Percentiles rank a stretch among this genome's conserved stretches.
Evolutionary conservation across 192 early-diverging fungal species (phyloP).

Genomic region (Backusella parvicylindrica): DNA sequence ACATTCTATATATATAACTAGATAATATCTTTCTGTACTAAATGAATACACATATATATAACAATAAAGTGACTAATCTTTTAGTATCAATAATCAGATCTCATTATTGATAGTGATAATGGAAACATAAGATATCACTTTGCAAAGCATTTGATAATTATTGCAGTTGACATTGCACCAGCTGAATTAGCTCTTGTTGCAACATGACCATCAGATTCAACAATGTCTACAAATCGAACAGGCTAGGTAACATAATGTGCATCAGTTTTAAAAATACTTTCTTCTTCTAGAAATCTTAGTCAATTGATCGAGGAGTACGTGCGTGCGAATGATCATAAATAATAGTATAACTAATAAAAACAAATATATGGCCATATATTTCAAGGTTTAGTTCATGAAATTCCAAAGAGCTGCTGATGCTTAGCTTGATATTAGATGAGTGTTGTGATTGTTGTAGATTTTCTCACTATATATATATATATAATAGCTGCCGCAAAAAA

Average conservation of each 20-base stretch:
- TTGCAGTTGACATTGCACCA: slow-evolving; percentile 38
- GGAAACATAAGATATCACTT: no score
- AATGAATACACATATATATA: no score
- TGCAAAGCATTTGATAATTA: no score
- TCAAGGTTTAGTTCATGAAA: slow-evolving; percentile 40
- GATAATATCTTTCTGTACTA: no score
- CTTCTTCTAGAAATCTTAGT: slow-evolving; percentile 44
- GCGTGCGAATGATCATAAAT: slow-evolving; percentile 52
- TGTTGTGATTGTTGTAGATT: slow-evolving; percentile 35
- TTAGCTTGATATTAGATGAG: slow-evolving; percentile 40
- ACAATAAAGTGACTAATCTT: no score
- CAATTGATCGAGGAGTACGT: slow-evolving; percentile 36
- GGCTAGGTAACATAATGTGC: slow-evolving; percentile 7
- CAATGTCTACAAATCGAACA: slow-evolving; percentile 16
- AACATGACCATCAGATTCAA: slow-evolving; percentile 54
- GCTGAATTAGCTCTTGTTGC: slow-evolving; percentile 72
- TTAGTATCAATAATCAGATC: no score
- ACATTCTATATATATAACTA: no score
- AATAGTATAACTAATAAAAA: slow-evolving; percentile 46
- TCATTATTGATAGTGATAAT: no score
- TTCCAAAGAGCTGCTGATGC: slow-evolving; percentile 36
- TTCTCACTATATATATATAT: slow-evolving; percentile 33
- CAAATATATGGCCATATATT: slow-evolving; percentile 49
- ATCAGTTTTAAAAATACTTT: slow-evolving; percentile 28
- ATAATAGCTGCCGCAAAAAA: slow-evolving; percentile 52